Conservation (phyloP, 2,329 filamentous ascomycete genomes). For the Rutstroemia sp. region DNA sequence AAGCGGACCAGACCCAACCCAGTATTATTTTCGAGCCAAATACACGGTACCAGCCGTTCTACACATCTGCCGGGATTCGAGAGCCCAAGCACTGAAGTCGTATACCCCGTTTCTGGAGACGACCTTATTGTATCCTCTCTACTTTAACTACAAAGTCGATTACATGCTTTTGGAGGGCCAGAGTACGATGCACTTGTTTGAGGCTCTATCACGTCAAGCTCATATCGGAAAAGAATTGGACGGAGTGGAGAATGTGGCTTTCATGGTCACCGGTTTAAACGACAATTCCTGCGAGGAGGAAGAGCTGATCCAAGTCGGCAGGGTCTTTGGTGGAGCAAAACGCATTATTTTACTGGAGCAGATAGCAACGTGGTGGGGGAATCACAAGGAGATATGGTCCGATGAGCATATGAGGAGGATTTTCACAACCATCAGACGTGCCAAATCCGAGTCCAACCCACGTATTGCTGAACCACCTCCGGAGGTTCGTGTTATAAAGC, state of each 20-base stretch:
- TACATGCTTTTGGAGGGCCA: background rate
- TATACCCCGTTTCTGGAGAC: background rate
- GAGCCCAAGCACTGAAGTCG: background rate
- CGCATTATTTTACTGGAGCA: background rate
- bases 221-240: background rate
- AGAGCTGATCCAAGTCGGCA: background rate
- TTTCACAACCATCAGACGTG: background rate
- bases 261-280: background rate
- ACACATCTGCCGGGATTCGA: background rate
- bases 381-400: slow-evolving; percentile 7
- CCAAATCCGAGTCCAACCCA: background rate
- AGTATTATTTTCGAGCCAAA: background rate
- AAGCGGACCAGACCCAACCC: background rate
- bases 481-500: slow-evolving; percentile 3
- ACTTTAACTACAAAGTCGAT: slow-evolving; percentile 3
- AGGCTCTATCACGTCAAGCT: background rate
- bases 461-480: background rate
- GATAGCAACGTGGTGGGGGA: slow-evolving; percentile 3
- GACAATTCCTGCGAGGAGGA: slow-evolving; percentile 1
- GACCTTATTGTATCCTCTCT: background rate
- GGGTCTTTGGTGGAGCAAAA: background rate
- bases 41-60: background rate
- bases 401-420: background rate
- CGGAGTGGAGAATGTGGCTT: background rate
- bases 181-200: background rate